phyloP scores from a whole-genome alignment of 1,139 yeast genomes.

The Protomyces lactucae-debilis region DNA sequence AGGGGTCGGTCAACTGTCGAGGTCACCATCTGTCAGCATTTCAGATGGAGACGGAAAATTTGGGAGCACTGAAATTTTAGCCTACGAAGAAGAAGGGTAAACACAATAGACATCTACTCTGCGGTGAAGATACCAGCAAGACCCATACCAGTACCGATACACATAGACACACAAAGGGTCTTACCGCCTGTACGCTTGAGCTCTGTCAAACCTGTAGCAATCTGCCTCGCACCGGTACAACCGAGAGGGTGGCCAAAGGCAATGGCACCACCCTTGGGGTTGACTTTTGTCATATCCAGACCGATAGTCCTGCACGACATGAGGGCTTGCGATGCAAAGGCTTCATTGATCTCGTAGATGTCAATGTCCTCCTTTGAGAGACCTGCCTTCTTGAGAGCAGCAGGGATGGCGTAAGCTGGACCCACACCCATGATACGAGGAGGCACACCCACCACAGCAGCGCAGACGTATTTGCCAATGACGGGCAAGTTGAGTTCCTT shows the following conservation, averaged over 20 bases:
- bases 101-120: background rate
- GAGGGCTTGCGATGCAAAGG: conserved; percentile 94
- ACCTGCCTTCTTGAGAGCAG: conserved; percentile 61
- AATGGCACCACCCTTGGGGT: conserved; percentile 93
- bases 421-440: conserved; percentile 98
- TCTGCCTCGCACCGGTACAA: conserved; percentile 91
- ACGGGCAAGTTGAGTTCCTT: conserved; percentile 62
- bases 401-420: conserved; percentile 90
- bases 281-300: conserved; percentile 67
- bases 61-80: too few relatives aligned
- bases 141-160: conserved; percentile 98
- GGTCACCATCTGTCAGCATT: too few relatives aligned
- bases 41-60: too few relatives aligned
- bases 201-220: conserved; percentile 80
- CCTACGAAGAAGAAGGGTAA: too few relatives aligned
- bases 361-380: conserved; percentile 61
- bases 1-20: too few relatives aligned
- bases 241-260: conserved; percentile 96
- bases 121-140: background rate
- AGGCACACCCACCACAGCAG: conserved; percentile 82
- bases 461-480: conserved; percentile 70
- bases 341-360: conserved; percentile 86
- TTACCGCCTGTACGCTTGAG: conserved; percentile 61
- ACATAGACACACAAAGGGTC: conserved; percentile 89
- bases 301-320: conserved; percentile 64